These are phyloP conservation scores for Malus sylvestris DNA, from an alignment of 306 rosid species.

Conservation along the genomic window DNA sequence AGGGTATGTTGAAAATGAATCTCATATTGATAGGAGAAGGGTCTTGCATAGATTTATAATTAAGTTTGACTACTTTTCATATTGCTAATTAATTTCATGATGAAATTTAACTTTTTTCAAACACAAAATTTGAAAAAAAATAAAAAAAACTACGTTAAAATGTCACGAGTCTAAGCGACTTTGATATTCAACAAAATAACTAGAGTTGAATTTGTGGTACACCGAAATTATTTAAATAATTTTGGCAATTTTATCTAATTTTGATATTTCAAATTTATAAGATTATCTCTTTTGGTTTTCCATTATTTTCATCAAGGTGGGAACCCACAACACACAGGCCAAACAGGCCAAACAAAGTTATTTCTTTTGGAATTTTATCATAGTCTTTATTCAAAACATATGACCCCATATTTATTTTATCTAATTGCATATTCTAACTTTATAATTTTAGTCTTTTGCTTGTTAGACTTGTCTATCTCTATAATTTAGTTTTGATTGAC, in stretches of 20 bases:
- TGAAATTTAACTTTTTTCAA: no score
- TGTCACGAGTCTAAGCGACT: background rate
- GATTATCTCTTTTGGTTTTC: background rate
- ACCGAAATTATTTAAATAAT: background rate
- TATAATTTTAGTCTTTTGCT: background rate
- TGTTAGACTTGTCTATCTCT: background rate
- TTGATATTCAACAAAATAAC: background rate
- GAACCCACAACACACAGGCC: background rate
- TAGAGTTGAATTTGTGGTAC: background rate
- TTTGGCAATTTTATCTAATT: background rate
- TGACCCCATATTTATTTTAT: background rate
- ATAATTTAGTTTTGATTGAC: background rate
- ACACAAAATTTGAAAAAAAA: no score
- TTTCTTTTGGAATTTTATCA: background rate
- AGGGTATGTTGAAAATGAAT: no score
- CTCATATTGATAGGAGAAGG: no score
- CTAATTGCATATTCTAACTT: background rate
- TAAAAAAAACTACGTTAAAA: no score
- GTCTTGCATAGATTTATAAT: no score
- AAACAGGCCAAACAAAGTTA: background rate
- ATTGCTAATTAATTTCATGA: accelerated
- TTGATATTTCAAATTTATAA: background rate
- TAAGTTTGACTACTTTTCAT: no score
- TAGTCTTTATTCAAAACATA: background rate
- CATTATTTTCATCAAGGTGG: background rate